Percentiles rank a stretch among this genome's conserved stretches.
These are phyloP conservation scores for Curvularia lunata DNA, from an alignment of 2,329 filamentous ascomycete species.

Conservation along the genomic window DNA sequence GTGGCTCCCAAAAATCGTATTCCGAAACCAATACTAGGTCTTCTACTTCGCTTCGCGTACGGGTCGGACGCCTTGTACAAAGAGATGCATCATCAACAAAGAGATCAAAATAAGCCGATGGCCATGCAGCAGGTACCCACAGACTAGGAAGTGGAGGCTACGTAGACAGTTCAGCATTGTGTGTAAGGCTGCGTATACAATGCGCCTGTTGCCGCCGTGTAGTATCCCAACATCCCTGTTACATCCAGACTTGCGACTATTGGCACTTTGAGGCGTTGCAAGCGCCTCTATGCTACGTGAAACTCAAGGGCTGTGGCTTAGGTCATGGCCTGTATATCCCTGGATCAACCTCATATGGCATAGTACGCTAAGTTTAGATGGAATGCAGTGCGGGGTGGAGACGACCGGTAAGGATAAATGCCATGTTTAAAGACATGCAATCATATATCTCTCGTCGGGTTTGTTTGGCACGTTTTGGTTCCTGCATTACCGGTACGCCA, in stretches of 20 bases:
- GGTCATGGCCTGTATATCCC: constrained; percentile 42
- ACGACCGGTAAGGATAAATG: constrained; percentile 44
- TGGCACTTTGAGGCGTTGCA: constrained; percentile 22
- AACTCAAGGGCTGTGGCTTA: constrained; percentile 38
- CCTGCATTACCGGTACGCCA: constrained; percentile 39
- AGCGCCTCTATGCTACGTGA: constrained; percentile 31
- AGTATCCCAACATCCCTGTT: constrained; percentile 35
- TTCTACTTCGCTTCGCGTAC: not conserved
- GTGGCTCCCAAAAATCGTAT: not conserved
- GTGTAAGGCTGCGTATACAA: constrained; percentile 37
- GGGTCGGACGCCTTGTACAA: constrained; percentile 9
- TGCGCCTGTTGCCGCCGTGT: constrained; percentile 26
- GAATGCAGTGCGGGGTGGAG: constrained; percentile 42
- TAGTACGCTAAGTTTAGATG: constrained; percentile 42
- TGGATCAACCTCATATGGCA: constrained; percentile 19
- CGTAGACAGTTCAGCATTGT: constrained; percentile 25
- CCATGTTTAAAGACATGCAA: constrained; percentile 25
- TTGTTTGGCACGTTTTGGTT: constrained; percentile 45
- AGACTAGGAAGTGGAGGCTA: constrained; percentile 20
- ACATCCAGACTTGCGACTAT: constrained; percentile 20
- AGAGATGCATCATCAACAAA: constrained; percentile 13
- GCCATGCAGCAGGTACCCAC: constrained; percentile 26
- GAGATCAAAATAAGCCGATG: constrained; percentile 16
- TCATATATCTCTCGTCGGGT: constrained; percentile 48
- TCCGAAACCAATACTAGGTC: constrained; percentile 3